These are phyloP conservation scores for Cladosporium oxysporum DNA, from an alignment of 2,329 filamentous ascomycete species.

Conservation along the genomic window DNA sequence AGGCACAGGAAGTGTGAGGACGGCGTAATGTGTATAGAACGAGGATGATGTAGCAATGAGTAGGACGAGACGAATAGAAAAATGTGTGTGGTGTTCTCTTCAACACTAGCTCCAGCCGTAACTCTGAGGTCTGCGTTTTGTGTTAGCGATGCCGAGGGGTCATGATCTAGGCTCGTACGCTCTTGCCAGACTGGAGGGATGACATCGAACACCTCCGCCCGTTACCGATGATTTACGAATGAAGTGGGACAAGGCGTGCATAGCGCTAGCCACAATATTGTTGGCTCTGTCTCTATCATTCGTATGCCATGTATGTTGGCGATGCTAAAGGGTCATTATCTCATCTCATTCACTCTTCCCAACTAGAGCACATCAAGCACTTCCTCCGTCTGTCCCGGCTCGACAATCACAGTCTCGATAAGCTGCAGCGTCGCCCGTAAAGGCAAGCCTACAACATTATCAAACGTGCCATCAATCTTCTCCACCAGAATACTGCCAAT, in stretches of 20 bases:
- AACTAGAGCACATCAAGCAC: constrained; percentile 35
- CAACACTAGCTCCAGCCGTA: not conserved
- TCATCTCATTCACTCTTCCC: not conserved
- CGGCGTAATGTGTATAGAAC: not conserved
- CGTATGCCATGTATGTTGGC: not conserved
- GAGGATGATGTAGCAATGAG: not conserved
- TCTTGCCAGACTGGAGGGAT: not conserved
- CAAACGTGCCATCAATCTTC: constrained; percentile 82
- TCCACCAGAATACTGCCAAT: constrained; percentile 84
- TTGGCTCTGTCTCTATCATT: not conserved
- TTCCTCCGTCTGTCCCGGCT: constrained; percentile 66
- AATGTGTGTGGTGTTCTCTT: not conserved
- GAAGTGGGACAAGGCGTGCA: not conserved
- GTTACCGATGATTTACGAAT: not conserved
- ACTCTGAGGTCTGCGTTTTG: not conserved
- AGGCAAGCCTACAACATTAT: constrained; percentile 93
- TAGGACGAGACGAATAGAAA: not conserved
- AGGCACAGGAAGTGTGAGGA: not conserved
- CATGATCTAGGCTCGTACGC: not conserved
- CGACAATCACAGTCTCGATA: constrained; percentile 80
- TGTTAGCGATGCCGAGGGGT: not conserved
- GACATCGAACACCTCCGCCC: not conserved
- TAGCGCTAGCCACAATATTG: not conserved
- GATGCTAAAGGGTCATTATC: not conserved
- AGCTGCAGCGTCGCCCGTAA: constrained; percentile 74